These are phyloP conservation scores for Alliaria petiolata DNA, from an alignment of 345 rosid genomes.

Conservation along the genomic window DNA sequence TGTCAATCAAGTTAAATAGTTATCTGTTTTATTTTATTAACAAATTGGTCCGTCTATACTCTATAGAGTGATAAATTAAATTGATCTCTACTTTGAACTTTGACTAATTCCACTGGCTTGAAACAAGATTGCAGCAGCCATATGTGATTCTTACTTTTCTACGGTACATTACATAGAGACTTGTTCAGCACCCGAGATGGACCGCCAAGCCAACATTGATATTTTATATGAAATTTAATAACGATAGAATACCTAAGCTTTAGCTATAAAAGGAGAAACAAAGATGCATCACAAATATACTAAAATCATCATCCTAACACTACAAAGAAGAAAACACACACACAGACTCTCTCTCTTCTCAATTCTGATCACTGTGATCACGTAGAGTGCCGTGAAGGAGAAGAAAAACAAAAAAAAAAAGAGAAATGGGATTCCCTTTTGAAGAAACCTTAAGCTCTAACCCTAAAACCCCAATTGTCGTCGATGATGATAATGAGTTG, in stretches of 20 bases:
- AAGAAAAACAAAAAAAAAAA: too few relatives aligned
- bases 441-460: conserved; percentile 16
- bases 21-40: too few relatives aligned
- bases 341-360: background rate
- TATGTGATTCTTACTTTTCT: background rate
- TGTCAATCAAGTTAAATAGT: too few relatives aligned
- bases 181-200: conserved; percentile 2
- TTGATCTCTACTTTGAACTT: background rate
- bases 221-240: background rate
- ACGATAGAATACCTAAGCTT: background rate
- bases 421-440: background rate
- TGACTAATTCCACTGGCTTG: background rate
- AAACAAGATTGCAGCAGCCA: background rate
- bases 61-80: background rate
- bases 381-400: background rate
- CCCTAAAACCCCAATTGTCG: background rate
- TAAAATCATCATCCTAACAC: too few relatives aligned
- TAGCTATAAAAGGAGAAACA: conserved; percentile 16
- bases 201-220: conserved; percentile 11
- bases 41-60: background rate
- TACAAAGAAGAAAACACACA: background rate
- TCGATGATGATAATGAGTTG: conserved; percentile 27
- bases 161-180: background rate
- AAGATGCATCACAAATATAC: too few relatives aligned
- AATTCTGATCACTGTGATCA: background rate